Conservation (phyloP, 1,139 yeast genomes). For the Lodderomyces beijingensis region DNA sequence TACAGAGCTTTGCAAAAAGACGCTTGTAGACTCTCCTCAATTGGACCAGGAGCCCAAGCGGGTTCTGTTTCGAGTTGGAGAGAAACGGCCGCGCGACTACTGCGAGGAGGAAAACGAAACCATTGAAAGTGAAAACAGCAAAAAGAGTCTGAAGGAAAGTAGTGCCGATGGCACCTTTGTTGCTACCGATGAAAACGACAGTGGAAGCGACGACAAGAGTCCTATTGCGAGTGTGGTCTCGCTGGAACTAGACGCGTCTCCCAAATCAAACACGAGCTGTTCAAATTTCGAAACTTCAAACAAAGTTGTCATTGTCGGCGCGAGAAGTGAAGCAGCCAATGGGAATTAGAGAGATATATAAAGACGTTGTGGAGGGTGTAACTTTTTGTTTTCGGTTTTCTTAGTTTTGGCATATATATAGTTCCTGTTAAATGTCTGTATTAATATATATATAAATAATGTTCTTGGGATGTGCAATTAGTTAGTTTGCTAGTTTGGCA, state of each 20-base stretch:
- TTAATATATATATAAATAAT: no score
- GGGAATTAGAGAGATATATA: background rate
- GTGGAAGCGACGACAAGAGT: background rate
- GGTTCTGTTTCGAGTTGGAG: constrained; percentile 7
- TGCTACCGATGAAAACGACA: background rate
- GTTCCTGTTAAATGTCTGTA: background rate
- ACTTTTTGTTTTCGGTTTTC: background rate
- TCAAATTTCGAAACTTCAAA: constrained; percentile 1
- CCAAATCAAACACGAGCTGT: background rate
- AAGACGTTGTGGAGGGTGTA: background rate
- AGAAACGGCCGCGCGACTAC: constrained; percentile 16
- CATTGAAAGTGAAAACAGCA: background rate
- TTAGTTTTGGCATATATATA: background rate
- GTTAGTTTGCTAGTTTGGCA: no score
- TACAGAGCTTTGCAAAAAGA: constrained; percentile 6
- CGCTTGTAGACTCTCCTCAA: no score
- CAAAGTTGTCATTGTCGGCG: background rate
- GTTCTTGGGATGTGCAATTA: no score
- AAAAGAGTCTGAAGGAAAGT: background rate
- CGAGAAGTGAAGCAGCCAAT: no score
- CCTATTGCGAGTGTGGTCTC: constrained; percentile 1
- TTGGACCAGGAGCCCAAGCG: no score
- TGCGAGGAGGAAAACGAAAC: background rate
- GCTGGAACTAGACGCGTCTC: background rate
- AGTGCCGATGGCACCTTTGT: background rate